These are phyloP conservation scores for Borovskyia barvae DNA, from an alignment of 208 protist genomes.

Conservation along the genomic window DNA sequence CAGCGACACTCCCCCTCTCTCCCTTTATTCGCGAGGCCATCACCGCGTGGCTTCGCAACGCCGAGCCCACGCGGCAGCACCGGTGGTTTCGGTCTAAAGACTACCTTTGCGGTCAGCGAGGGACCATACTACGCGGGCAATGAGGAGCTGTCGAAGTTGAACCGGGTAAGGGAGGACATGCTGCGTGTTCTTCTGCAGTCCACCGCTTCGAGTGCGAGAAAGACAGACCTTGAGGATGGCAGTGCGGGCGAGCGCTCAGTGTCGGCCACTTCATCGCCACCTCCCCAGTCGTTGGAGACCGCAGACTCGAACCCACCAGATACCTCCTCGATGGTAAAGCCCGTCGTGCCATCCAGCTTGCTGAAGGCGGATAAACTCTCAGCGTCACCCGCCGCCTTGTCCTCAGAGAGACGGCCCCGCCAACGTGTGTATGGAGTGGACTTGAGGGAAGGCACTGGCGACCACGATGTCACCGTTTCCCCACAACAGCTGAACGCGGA, in stretches of 20 bases:
- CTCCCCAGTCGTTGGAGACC: no score
- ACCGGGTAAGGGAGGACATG: slow-evolving; percentile 23
- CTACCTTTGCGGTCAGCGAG: slow-evolving; percentile 12
- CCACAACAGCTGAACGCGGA: slow-evolving; percentile 4
- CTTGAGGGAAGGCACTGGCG: slow-evolving; percentile 1
- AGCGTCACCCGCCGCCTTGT: neutral
- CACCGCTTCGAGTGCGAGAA: neutral
- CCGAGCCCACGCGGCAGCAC: slow-evolving; percentile 25
- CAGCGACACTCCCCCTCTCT: slow-evolving; percentile 13
- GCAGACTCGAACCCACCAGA: no score
- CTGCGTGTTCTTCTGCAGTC: slow-evolving; percentile 17
- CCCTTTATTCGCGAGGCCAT: slow-evolving; percentile 21
- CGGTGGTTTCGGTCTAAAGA: slow-evolving; percentile 1
- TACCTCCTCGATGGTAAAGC: no score
- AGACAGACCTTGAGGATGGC: no score
- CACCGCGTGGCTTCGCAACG: slow-evolving; percentile 12
- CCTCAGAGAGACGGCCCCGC: slow-evolving; percentile 3
- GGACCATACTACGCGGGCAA: slow-evolving; percentile 15
- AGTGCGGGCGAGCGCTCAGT: no score
- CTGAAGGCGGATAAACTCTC: no score
- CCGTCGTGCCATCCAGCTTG: no score
- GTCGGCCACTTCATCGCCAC: neutral
- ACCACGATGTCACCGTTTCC: neutral
- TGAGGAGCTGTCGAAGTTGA: slow-evolving; percentile 28
- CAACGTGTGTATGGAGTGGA: slow-evolving; percentile 24